Evolutionary conservation across 805 yeast genomes (phyloP), one percentile per base, ranked within the genome.

Genomic region (Monosporozyma servazzii): DNA sequence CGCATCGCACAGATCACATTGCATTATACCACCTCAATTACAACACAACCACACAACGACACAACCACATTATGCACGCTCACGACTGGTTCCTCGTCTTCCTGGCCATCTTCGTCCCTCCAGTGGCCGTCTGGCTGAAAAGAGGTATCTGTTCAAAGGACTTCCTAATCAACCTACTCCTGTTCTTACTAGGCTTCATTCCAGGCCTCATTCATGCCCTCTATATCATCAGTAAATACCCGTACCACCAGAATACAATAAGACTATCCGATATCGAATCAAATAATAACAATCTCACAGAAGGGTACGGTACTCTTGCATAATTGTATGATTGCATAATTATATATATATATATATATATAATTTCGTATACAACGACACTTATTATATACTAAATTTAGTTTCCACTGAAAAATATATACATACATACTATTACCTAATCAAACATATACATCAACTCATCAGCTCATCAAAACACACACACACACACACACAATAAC

Each of bases 171-270:
- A 85, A 84, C 63, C 71, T 84, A 41, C 64, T 79, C 27, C 71
- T 85, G 42, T 80, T 82, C 56, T 48, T 81, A 8, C 67, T 84
- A 31, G 87, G 89, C 2, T 81, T 77, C 64, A 67, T 85, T 52
- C 91, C 91, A 0, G 89, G 89, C 3, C 69, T 84, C 48, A 66
- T 84, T 44, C 91, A 85, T 64, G 74, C 86, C 4, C 74, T 82
- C 67, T 85, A 82, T 64, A 77, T 85, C 52, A 82, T 85, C 51
- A 48, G 52, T 21, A 30, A 48, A 46, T 76, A 80, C 56, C 86
- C 87, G 7, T 72, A 65, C 51, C 66, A 64, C 40, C 65, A 65
- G 25, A 53, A 51, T 20, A 55, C 29, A 20, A 45, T 48, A n/a
- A 43, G 45, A 31, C 29, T 47, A 20, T n/a, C 50, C 3, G 50